Base-by-base conservation (phyloP, 306 rosid species). In the Leucaena leucocephala region DNA sequence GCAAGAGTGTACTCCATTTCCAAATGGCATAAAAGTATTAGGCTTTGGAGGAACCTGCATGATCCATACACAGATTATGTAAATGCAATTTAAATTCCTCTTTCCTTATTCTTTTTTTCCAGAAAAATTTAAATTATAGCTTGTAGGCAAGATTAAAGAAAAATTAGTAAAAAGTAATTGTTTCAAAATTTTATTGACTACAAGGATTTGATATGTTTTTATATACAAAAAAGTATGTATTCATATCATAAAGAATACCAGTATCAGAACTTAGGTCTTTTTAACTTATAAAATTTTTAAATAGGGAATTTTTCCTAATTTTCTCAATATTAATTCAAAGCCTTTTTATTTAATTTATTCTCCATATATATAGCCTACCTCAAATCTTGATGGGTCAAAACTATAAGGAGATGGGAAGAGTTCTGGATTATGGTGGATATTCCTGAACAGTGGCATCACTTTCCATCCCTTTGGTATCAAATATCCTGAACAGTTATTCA, bases 381-480 rank as follows among this genome's bases (percentile, higher is more conserved):
- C 94, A 88, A 94, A 94, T 65, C 98, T 89, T 57, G 98, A 94
- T 27, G 97, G 89, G 76, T 94, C 94, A 87, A 94, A 94, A 44
- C 69, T 89, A 4, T 89, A 91, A 73, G 98, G 98, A 71, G 82
- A 77, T 55, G 91, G 65, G 88, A 87, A 91, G 66, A 89, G 84
- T 71, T 94, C 90, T 71, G 93, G 91, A 83, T 85, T 91, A 65
- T 94, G 97, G 84, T 94, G 98, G 88, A 94, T 92, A 81, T 86
- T 92, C 87, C 98, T 83, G 76, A 94, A 94, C 58, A 94, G 84
- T 78, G 98, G 98, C 98, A 94, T 86, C n/a, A 91, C 98, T 80
- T 94, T 94, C 98, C 98, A 94, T 48, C 98, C 98, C 86, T 94
- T 94, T 50, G 98, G 98, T 64, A 94, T 94, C 44, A 92, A 86